Conservation (phyloP, 768 basidiomycete genomes). For the Trametes villosa region DNA sequence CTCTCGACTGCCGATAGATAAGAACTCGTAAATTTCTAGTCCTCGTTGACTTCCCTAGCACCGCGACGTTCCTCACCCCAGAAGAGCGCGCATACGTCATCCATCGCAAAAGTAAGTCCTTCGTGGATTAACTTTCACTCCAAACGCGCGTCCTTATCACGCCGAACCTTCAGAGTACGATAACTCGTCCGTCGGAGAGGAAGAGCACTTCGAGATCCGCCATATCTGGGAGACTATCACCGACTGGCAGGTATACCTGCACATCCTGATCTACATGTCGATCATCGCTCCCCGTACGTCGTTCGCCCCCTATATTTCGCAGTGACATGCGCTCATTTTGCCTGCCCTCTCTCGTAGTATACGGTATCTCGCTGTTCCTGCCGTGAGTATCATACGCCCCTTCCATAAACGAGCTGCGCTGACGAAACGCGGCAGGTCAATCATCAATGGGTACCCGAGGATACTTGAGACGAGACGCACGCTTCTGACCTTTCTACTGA, state of each 20-base stretch:
- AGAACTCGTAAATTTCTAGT: conserved; percentile 54
- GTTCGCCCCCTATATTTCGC: no score
- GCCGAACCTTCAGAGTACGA: conserved; percentile 58
- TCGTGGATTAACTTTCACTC: conserved; percentile 13
- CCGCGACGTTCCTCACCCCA: conserved; percentile 62
- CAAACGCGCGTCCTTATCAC: conserved; percentile 32
- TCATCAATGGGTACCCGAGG: conserved; percentile 64
- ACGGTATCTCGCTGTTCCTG: conserved; percentile 70
- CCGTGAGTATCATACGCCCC: no score
- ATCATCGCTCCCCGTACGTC: conserved; percentile 61
- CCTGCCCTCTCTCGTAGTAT: conserved; percentile 44
- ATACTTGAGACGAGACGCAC: neutral
- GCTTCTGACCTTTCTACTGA: neutral
- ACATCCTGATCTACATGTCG: conserved; percentile 63
- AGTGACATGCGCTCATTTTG: neutral
- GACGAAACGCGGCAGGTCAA: conserved; percentile 53
- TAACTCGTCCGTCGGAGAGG: conserved; percentile 61
- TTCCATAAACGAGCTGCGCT: no score
- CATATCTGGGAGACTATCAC: conserved; percentile 56
- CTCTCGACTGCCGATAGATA: conserved; percentile 26
- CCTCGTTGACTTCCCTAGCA: conserved; percentile 63
- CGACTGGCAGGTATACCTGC: conserved; percentile 58
- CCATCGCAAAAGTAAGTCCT: conserved; percentile 33
- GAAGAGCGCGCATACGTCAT: conserved; percentile 58
- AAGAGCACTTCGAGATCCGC: conserved; percentile 58